phyloP scores from a whole-genome alignment of 192 early-diverging fungal species.

The Phlyctochytrium arcticum region DNA sequence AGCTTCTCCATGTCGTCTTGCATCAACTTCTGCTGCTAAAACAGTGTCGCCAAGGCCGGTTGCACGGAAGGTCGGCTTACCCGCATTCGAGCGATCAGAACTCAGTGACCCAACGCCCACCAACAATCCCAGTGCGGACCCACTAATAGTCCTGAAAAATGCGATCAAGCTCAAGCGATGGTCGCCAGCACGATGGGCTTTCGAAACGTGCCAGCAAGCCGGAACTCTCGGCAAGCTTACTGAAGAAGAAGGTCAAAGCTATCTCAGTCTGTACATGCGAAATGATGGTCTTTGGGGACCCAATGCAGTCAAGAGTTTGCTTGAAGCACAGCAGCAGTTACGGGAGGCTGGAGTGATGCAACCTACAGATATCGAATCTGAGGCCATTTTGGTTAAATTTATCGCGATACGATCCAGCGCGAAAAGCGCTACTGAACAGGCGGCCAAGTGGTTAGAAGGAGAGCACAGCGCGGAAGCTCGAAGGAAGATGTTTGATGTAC shows the following conservation, averaged over 20 bases:
- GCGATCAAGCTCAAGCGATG: conserved; percentile 1
- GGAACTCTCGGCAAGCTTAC: not conserved
- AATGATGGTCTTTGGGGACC: not conserved
- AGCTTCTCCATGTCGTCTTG: not conserved
- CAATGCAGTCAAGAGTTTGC: not conserved
- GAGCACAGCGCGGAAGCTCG: not conserved
- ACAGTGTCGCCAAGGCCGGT: not conserved
- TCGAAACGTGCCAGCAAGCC: not conserved
- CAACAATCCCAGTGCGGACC: conserved; percentile 12
- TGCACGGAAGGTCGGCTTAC: too few species aligned
- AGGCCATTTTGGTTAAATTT: not conserved
- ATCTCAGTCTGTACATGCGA: not conserved
- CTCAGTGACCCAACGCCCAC: conserved; percentile 10
- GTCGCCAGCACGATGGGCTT: not conserved
- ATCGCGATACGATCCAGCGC: not conserved
- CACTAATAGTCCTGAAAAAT: conserved; percentile 5
- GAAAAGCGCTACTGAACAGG: not conserved
- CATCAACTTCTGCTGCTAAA: not conserved
- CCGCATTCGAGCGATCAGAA: too few species aligned
- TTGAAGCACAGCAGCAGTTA: not conserved
- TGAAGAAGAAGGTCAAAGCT: not conserved
- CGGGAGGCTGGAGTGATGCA: not conserved
- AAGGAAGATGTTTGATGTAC: not conserved
- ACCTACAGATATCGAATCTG: not conserved
- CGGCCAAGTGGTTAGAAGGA: not conserved